Evolutionary conservation across 495 filamentous ascomycete species (phyloP).

Genomic region (Penicillium mononematosum): DNA sequence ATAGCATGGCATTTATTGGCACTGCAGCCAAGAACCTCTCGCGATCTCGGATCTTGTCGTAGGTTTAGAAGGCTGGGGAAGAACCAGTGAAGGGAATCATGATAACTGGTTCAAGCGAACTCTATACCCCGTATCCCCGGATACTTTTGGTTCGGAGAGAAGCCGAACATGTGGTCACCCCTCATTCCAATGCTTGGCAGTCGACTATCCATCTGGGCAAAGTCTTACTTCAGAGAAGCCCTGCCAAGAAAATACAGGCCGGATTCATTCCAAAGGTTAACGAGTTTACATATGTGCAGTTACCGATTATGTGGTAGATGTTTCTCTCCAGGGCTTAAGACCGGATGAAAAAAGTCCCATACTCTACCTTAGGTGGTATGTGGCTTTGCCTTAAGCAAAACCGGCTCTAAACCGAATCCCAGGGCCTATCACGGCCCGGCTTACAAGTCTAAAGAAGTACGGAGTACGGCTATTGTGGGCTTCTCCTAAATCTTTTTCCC

Average conservation of each 20-base stretch:
- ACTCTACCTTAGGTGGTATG: too few relatives aligned
- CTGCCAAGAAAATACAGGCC: slow-evolving; percentile 11
- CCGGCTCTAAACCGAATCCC: too few relatives aligned
- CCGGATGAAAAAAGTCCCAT: neutral
- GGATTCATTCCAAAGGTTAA: neutral
- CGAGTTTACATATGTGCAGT: neutral
- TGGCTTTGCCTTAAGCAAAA: neutral
- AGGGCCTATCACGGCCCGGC: neutral
- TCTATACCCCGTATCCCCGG: too few relatives aligned
- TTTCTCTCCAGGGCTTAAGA: neutral
- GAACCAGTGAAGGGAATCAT: neutral
- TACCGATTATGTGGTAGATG: neutral
- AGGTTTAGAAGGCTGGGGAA: neutral
- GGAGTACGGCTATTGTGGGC: neutral
- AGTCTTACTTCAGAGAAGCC: slow-evolving; percentile 12
- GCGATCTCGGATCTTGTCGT: slow-evolving; percentile 2
- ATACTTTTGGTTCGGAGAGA: too few relatives aligned
- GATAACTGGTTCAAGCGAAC: too few relatives aligned
- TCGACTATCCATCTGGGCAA: neutral
- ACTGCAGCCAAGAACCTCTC: slow-evolving; percentile 12
- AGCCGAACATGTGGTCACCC: neutral
- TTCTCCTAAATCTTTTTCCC: neutral
- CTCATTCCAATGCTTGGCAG: neutral
- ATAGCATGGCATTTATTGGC: slow-evolving; percentile 15
- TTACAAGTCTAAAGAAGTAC: neutral